phyloP scores from a whole-genome alignment of 495 filamentous ascomycete genomes.

The Aspergillus nanangensis region DNA sequence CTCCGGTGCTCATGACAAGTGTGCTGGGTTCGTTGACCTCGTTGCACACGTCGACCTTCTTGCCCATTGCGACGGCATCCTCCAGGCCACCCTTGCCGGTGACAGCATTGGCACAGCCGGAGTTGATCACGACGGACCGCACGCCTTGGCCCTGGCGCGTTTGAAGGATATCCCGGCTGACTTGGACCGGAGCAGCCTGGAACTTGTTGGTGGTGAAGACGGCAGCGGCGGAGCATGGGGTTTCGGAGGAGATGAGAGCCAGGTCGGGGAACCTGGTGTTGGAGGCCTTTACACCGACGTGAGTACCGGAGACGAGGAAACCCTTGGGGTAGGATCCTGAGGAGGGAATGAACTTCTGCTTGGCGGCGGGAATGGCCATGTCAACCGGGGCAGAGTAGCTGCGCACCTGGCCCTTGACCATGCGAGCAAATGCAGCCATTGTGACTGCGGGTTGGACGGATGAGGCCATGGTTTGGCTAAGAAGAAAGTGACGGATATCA shows the following conservation, averaged over 20 bases:
- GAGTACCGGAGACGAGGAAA: conserved; percentile 79
- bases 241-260: conserved; percentile 80
- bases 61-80: conserved; percentile 81
- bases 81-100: conserved; percentile 89
- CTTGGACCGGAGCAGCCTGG: conserved; percentile 89
- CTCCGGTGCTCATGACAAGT: conserved; percentile 95
- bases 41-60: conserved; percentile 65
- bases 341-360: conserved; percentile 85
- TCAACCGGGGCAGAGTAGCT: conserved; percentile 60
- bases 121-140: conserved; percentile 84
- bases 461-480: conserved; percentile 31
- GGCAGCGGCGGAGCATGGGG: conserved; percentile 85
- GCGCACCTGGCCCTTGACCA: conserved; percentile 42
- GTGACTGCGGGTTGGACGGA: conserved; percentile 24
- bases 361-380: conserved; percentile 62
- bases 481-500: too few species aligned
- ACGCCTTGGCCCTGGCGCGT: conserved; percentile 64
- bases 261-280: conserved; percentile 89
- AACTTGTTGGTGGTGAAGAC: conserved; percentile 99
- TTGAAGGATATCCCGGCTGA: conserved; percentile 67
- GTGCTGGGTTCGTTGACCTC: conserved; percentile 62
- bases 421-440: conserved; percentile 35
- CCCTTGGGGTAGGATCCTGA: conserved; percentile 84
- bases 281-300: conserved; percentile 89
- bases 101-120: conserved; percentile 95